A percentile compares a stretch with the other conserved stretches of the same genome.
Conservation (phyloP, 257 asterid species). For the Euphrasia confusa region DNA sequence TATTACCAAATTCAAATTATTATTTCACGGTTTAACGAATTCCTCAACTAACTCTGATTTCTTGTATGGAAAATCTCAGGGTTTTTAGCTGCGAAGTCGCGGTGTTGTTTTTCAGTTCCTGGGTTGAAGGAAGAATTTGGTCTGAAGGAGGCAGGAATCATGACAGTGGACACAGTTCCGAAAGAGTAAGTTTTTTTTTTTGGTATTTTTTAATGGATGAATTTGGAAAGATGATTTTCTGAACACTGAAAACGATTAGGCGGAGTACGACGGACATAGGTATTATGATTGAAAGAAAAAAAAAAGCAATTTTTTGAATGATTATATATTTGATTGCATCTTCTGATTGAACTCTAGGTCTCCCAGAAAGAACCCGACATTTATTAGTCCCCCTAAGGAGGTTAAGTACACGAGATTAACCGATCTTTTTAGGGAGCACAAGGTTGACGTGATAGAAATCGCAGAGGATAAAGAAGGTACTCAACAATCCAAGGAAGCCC, state of each 20-base stretch:
- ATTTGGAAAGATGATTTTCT: not conserved
- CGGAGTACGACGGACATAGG: not conserved
- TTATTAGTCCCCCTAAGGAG: constrained; percentile 8
- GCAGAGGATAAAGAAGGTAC: constrained; percentile 21
- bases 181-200: constrained; percentile 27
- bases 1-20: not conserved
- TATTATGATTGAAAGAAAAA: no score
- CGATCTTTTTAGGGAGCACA: constrained; percentile 16
- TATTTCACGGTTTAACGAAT: not conserved
- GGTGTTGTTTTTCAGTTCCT: constrained; percentile 23
- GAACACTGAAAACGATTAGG: constrained; percentile 1
- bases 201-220: not conserved
- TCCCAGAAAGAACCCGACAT: constrained; percentile 22
- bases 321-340: not conserved
- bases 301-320: not conserved
- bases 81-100: constrained; percentile 26
- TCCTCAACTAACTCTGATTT: constrained; percentile 10
- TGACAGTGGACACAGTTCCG: constrained; percentile 22
- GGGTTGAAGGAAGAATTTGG: constrained; percentile 26
- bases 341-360: constrained; percentile 30
- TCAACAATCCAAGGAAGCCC: constrained; percentile 14
- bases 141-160: constrained; percentile 25
- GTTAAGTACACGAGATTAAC: constrained; percentile 6
- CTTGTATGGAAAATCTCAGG: constrained; percentile 21
- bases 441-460: constrained; percentile 16